Conservation (phyloP, 768 basidiomycete genomes). For the Porphyrellus cyaneotinctus region DNA sequence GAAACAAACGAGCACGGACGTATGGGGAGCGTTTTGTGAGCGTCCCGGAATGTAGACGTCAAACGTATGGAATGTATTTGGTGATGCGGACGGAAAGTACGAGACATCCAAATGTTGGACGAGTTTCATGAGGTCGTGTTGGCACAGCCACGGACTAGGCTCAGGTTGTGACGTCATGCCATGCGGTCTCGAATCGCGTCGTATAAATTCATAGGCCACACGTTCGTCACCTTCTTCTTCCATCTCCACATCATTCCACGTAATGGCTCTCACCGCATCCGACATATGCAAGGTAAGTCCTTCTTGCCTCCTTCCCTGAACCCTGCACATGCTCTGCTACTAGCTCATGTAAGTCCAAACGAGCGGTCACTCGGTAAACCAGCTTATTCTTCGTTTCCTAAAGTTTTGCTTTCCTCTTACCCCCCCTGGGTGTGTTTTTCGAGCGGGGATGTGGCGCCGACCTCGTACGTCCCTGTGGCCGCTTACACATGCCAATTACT, state of each 20-base stretch:
- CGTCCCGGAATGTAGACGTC: constrained; percentile 48
- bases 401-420: constrained; percentile 67
- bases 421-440: constrained; percentile 84
- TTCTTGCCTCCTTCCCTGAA: not conserved
- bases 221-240: not conserved
- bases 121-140: constrained; percentile 7
- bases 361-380: not conserved
- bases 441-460: constrained; percentile 82
- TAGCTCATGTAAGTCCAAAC: constrained; percentile 43
- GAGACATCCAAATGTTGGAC: constrained; percentile 24
- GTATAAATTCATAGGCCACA: constrained; percentile 14
- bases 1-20: constrained; percentile 56
- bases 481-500: not conserved
- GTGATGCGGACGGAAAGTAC: constrained; percentile 31
- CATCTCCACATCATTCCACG: constrained; percentile 9
- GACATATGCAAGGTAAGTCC: constrained; percentile 73
- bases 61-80: constrained; percentile 42
- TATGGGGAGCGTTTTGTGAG: not conserved
- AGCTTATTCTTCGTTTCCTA: constrained; percentile 11
- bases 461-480: constrained; percentile 45
- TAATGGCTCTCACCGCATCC: constrained; percentile 67
- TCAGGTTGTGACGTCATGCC: constrained; percentile 28
- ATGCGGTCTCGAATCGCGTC: not conserved
- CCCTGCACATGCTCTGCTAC: not conserved
- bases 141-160: constrained; percentile 11